Percentiles rank a stretch among this genome's conserved stretches.
Conservation (phyloP, 768 basidiomycete species). For the Leccinum broughii region DNA sequence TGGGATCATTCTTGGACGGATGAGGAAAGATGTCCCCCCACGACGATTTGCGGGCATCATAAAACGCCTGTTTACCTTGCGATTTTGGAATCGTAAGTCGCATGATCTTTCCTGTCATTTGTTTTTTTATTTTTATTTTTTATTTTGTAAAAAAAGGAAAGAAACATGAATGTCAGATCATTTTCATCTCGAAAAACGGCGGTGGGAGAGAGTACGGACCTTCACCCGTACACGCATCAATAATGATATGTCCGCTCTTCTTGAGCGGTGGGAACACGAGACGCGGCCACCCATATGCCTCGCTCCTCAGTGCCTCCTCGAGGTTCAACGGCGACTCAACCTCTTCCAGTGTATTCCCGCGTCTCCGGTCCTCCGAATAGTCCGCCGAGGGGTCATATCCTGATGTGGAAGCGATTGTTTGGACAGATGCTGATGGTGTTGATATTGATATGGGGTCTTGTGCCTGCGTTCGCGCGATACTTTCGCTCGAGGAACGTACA, state of each 20-base stretch:
- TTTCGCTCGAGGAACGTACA: slow-evolving; percentile 16
- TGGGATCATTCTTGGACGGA: slow-evolving; percentile 71
- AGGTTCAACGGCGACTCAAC: slow-evolving; percentile 37
- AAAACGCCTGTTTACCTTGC: slow-evolving; percentile 93
- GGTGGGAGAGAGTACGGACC: slow-evolving; percentile 45
- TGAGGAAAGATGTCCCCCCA: slow-evolving; percentile 99
- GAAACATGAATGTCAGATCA: slow-evolving; percentile 4
- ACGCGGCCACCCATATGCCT: slow-evolving; percentile 89
- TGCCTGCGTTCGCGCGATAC: slow-evolving; percentile 14
- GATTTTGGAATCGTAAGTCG: slow-evolving; percentile 89
- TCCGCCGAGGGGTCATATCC: background rate
- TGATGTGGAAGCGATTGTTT: slow-evolving; percentile 10
- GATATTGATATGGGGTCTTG: slow-evolving; percentile 7
- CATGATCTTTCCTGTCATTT: slow-evolving; percentile 75
- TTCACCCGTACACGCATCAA: slow-evolving; percentile 84
- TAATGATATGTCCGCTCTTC: slow-evolving; percentile 84
- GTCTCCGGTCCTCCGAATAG: slow-evolving; percentile 2
- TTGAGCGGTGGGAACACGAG: slow-evolving; percentile 92
- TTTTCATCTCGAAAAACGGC: slow-evolving; percentile 8
- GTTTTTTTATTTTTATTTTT: background rate
- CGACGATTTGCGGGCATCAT: slow-evolving; percentile 88
- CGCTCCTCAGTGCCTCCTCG: slow-evolving; percentile 57
- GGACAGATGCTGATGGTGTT: slow-evolving; percentile 17
- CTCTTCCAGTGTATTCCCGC: slow-evolving; percentile 7
- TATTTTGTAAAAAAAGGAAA: background rate